These are phyloP conservation scores for Aspergillus saccharolyticus DNA, from an alignment of 495 filamentous ascomycete genomes.

Conservation along the genomic window DNA sequence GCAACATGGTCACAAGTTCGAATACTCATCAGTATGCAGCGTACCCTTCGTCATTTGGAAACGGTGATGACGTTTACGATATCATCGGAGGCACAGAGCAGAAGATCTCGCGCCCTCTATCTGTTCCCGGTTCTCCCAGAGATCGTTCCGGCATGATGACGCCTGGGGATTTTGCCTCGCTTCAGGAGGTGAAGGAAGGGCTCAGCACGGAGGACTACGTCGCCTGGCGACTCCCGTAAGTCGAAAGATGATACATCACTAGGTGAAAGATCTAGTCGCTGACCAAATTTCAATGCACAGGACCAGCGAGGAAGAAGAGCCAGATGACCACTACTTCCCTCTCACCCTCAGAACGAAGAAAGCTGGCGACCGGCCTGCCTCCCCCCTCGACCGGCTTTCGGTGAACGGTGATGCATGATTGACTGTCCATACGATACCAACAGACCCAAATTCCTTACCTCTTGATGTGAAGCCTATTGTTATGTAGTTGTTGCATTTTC, in stretches of 20 bases:
- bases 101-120: conserved; percentile 91
- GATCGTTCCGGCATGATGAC: conserved; percentile 98
- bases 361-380: conserved; percentile 30
- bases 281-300: conserved; percentile 8
- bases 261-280: conserved; percentile 6
- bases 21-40: conserved; percentile 42
- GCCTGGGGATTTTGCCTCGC: conserved; percentile 90
- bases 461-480: background rate
- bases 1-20: background rate
- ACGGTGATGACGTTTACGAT: conserved; percentile 67
- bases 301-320: conserved; percentile 85
- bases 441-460: background rate
- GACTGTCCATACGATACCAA: background rate
- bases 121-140: conserved; percentile 85
- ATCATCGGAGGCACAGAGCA: conserved; percentile 86
- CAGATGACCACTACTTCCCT: conserved; percentile 90
- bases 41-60: conserved; percentile 79
- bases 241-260: conserved; percentile 20
- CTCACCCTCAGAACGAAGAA: conserved; percentile 64
- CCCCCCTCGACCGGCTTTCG: conserved; percentile 40
- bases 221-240: conserved; percentile 96
- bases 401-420: conserved; percentile 26
- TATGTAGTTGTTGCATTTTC: background rate
- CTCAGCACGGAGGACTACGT: conserved; percentile 96
- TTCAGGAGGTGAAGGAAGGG: conserved; percentile 92